Evolutionary conservation across 805 yeast genomes (phyloP).

Genomic region (Yarrowia hollandica): DNA sequence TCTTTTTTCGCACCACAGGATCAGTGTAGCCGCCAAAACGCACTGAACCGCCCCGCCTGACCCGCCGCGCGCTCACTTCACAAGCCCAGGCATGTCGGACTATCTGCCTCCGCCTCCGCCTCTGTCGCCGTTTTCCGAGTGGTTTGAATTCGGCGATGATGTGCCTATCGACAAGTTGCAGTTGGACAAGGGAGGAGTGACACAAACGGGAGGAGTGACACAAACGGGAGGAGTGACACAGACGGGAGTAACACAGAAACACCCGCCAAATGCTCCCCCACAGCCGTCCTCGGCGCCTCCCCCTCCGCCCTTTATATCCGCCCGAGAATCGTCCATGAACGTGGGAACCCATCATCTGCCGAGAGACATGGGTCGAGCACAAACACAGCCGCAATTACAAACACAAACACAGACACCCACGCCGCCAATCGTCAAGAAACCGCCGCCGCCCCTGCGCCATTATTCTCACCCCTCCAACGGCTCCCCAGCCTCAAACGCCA

Average conservation of each 20-base stretch:
- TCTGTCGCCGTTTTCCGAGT: conserved; percentile 36
- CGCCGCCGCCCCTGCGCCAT: background rate
- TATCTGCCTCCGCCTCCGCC: conserved; percentile 39
- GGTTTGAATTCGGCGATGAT: conserved; percentile 33
- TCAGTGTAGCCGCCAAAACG: too few species aligned
- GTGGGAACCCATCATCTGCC: conserved; percentile 7
- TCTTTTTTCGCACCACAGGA: too few species aligned
- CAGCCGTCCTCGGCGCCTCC: background rate
- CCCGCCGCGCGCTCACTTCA: too few species aligned
- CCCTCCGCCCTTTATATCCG: background rate
- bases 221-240: too few species aligned
- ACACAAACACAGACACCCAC: background rate
- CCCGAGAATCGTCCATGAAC: background rate
- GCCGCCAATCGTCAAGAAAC: conserved; percentile 3
- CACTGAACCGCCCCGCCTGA: too few species aligned
- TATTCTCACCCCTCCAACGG: conserved; percentile 4
- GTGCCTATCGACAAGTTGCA: conserved; percentile 18
- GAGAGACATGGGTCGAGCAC: background rate
- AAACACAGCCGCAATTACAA: background rate
- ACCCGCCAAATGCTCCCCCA: background rate
- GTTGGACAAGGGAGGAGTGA: too few species aligned
- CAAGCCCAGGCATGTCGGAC: conserved; percentile 29
- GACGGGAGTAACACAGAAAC: too few species aligned
- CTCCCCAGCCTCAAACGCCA: background rate
- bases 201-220: too few species aligned